Percentiles rank a stretch among this genome's conserved stretches.
phyloP scores from a whole-genome alignment of 768 basidiomycete genomes.

The Mycena capillaripes region DNA sequence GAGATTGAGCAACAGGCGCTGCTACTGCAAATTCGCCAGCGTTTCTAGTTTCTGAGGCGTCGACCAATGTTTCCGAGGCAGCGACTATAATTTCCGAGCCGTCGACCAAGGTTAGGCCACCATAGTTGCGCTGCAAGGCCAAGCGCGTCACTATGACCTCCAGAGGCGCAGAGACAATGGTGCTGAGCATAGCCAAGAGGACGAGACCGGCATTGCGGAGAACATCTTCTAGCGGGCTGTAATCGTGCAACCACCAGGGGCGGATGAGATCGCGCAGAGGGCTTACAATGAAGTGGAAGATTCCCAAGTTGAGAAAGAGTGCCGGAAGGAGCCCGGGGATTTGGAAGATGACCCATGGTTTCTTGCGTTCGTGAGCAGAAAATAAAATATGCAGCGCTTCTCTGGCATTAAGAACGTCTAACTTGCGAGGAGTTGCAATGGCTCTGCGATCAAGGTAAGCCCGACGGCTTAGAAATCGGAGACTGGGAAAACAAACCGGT shows the following conservation, averaged over 20 bases:
- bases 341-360: conserved; percentile 67
- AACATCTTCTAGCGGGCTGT: background rate
- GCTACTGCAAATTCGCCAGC: background rate
- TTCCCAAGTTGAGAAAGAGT: conserved; percentile 56
- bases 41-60: background rate
- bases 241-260: background rate
- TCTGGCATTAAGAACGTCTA: conserved; percentile 61
- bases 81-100: background rate
- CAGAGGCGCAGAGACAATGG: conserved; percentile 41
- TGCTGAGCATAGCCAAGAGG: conserved; percentile 30
- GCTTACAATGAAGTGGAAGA: conserved; percentile 32
- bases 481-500: conserved; percentile 23
- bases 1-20: background rate
- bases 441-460: conserved; percentile 50
- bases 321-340: conserved; percentile 67
- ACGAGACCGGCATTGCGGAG: conserved; percentile 1
- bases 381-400: conserved; percentile 66
- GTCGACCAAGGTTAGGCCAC: background rate
- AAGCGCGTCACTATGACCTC: conserved; percentile 44
- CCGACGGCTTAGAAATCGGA: background rate
- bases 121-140: conserved; percentile 39
- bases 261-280: conserved; percentile 47
- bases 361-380: conserved; percentile 71
- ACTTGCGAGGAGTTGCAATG: conserved; percentile 68
- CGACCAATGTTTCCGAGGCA: background rate